A percentile compares a stretch with the other conserved stretches of the same genome.
These are phyloP conservation scores for Metarhizium robertsii DNA, from an alignment of 2,329 filamentous ascomycete genomes.

Conservation along the genomic window DNA sequence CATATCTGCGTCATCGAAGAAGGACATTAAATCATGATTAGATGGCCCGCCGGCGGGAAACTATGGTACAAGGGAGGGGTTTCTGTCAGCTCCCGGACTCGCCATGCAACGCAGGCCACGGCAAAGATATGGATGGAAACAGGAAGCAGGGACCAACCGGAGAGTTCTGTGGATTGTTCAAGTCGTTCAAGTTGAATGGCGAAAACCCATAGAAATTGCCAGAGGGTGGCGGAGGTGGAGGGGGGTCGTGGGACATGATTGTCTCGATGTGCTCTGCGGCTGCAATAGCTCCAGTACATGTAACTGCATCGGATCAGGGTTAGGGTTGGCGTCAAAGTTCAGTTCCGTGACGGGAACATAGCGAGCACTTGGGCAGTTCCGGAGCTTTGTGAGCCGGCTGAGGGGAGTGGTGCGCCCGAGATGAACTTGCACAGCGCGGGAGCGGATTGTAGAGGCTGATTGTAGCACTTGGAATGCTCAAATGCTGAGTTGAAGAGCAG, in stretches of 20 bases:
- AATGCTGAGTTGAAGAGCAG: too few relatives aligned
- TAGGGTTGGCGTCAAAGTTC: neutral
- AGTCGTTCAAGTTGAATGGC: slow-evolving; percentile 2
- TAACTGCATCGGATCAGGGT: slow-evolving; percentile 1
- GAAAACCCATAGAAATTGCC: slow-evolving; percentile 5
- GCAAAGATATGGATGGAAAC: neutral
- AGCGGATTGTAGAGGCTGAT: too few relatives aligned
- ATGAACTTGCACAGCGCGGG: neutral
- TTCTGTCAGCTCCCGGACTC: slow-evolving; percentile 1
- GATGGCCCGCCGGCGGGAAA: slow-evolving; percentile 16
- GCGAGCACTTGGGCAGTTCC: neutral
- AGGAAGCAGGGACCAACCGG: slow-evolving; percentile 1
- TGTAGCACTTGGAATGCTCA: too few relatives aligned
- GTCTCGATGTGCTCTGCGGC: neutral
- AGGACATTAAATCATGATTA: slow-evolving; percentile 31
- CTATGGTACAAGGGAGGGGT: slow-evolving; percentile 1
- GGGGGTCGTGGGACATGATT: slow-evolving; percentile 7
- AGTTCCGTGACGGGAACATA: slow-evolving; percentile 4
- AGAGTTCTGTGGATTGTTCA: slow-evolving; percentile 3
- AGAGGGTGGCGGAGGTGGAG: slow-evolving; percentile 4
- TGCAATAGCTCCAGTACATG: neutral
- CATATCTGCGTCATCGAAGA: slow-evolving; percentile 31
- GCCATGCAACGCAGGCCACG: neutral
- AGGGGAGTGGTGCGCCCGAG: neutral
- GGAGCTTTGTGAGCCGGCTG: neutral